Percentiles rank a stretch among this genome's conserved stretches.
Evolutionary conservation across 78 protist species (phyloP).

Genomic region (Dictyostelium purpureum): DNA sequence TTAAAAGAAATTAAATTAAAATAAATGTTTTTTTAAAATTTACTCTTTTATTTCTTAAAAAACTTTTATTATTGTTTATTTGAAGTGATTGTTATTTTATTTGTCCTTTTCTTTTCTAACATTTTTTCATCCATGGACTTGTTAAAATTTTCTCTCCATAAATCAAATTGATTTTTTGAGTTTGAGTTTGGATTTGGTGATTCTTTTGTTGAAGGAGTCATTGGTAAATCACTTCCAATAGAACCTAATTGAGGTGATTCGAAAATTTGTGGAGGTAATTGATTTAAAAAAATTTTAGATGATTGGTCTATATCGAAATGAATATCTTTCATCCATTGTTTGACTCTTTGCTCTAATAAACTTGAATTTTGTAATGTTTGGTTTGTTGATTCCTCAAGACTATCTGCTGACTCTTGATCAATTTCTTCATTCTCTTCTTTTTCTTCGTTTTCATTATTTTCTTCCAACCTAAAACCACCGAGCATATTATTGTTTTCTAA

Average conservation of each 20-base stretch:
- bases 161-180: too few relatives aligned
- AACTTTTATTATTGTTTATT: too few relatives aligned
- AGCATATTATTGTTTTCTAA: too few relatives aligned
- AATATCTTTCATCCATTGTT: conserved; percentile 8
- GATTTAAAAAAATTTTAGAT: background rate
- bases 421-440: background rate
- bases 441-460: background rate
- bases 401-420: background rate
- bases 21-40: background rate
- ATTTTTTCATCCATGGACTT: conserved; percentile 16
- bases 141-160: conserved; percentile 30
- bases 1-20: conserved; percentile 24
- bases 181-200: background rate
- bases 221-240: background rate
- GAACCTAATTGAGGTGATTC: too few relatives aligned
- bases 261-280: conserved; percentile 3
- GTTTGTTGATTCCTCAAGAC: background rate
- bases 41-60: too few relatives aligned
- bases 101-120: background rate
- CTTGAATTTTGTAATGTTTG: background rate
- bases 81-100: too few relatives aligned
- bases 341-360: conserved; percentile 10
- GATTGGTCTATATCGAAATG: background rate
- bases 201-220: background rate
- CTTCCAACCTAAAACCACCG: too few relatives aligned